Evolutionary conservation across 768 basidiomycete genomes (phyloP).

Genomic region (Trametes punicea): DNA sequence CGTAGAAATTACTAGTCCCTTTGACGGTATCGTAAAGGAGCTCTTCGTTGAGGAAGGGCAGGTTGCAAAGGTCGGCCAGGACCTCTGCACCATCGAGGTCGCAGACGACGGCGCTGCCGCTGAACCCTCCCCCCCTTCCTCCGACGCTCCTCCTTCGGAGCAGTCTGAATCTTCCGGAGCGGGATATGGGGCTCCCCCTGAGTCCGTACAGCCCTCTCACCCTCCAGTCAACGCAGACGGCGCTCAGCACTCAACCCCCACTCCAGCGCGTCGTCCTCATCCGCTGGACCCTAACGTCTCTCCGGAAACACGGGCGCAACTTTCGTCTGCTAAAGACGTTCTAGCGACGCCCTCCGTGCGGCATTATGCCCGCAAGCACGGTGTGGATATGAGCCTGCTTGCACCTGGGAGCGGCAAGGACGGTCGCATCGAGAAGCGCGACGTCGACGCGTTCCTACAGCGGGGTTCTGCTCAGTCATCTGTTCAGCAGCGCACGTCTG

Average conservation of each 20-base stretch:
- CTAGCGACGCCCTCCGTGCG: constrained; percentile 78
- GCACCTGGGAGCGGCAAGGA: constrained; percentile 69
- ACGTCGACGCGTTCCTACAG: constrained; percentile 62
- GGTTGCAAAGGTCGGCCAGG: constrained; percentile 77
- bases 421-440: constrained; percentile 71
- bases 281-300: constrained; percentile 61
- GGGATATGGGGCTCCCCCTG: background rate
- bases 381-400: constrained; percentile 55
- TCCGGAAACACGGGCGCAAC: constrained; percentile 7
- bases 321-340: constrained; percentile 32
- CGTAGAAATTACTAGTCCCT: constrained; percentile 89
- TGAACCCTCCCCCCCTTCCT: constrained; percentile 9
- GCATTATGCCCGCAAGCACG: constrained; percentile 65
- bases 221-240: background rate
- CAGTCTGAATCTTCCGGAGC: background rate
- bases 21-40: constrained; percentile 69
- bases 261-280: constrained; percentile 38
- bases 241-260: background rate
- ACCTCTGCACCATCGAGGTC: constrained; percentile 78
- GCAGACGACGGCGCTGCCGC: constrained; percentile 49
- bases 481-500: background rate
- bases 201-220: background rate
- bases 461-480: constrained; percentile 16
- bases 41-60: constrained; percentile 78
- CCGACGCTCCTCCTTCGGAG: background rate